A percentile compares a stretch with the other conserved stretches of the same genome.
Evolutionary conservation across 2,329 filamentous ascomycete species (phyloP).

Genomic region (Scedosporium aurantiacum): DNA sequence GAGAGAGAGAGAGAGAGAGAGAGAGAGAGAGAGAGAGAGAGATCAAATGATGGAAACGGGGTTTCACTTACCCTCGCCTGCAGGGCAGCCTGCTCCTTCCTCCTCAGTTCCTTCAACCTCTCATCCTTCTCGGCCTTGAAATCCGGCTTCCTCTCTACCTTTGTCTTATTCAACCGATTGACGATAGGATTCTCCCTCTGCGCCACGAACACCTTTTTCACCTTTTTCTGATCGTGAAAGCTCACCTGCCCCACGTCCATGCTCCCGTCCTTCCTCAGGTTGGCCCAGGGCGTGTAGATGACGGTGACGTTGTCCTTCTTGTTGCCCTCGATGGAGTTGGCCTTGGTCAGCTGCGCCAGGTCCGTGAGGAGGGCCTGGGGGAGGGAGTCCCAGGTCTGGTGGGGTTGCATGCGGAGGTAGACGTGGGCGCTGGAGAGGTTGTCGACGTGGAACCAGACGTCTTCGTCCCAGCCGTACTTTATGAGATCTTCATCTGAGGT

Average conservation of each 20-base stretch:
- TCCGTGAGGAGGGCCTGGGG: conserved; percentile 65
- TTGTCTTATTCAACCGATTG: conserved; percentile 98
- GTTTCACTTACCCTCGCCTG: conserved; percentile 45
- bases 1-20: too few relatives aligned
- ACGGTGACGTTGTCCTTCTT: conserved; percentile 97
- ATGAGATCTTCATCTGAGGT: conserved; percentile 85
- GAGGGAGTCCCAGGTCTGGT: conserved; percentile 75
- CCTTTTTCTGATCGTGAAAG: conserved; percentile 81
- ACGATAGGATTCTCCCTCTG: conserved; percentile 80
- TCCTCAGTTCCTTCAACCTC: conserved; percentile 57
- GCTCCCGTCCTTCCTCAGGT: conserved; percentile 86
- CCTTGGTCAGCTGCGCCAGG: conserved; percentile 95
- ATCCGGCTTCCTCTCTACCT: conserved; percentile 77
- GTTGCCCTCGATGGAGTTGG: conserved; percentile 98
- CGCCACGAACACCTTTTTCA: conserved; percentile 70
- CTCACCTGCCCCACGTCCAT: conserved; percentile 94
- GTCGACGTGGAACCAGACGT: conserved; percentile 98
- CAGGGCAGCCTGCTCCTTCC: conserved; percentile 53
- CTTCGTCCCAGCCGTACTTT: conserved; percentile 85
- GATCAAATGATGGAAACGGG: not conserved
- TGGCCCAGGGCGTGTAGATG: conserved; percentile 97
- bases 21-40: too few relatives aligned
- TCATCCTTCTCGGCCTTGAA: conserved; percentile 74
- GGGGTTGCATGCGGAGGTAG: conserved; percentile 74
- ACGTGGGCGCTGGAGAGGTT: conserved; percentile 95